These are phyloP conservation scores for Syzygium aromaticum DNA, from an alignment of 345 rosid species.

Conservation along the genomic window DNA sequence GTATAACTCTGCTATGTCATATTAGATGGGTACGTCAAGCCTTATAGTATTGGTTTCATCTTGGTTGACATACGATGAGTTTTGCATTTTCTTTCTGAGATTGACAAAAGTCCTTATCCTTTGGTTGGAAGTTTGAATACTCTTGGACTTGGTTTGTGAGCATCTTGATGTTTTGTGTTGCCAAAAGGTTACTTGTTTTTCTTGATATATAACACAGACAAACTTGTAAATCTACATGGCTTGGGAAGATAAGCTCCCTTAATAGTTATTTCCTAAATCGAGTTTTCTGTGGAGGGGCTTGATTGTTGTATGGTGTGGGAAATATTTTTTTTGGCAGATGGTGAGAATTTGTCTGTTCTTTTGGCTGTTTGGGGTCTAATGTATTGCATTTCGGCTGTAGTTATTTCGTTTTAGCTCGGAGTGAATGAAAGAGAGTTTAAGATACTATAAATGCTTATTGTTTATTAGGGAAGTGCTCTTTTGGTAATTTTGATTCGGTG, in stretches of 20 bases:
- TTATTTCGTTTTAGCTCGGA: background rate
- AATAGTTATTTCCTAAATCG: background rate
- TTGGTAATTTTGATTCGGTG: background rate
- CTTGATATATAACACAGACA: background rate
- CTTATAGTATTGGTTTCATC: background rate
- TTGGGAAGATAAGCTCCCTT: background rate
- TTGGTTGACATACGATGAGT: background rate
- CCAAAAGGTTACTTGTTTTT: background rate
- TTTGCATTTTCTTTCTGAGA: background rate
- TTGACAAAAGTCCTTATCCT: background rate
- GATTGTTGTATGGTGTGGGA: background rate
- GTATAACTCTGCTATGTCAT: background rate
- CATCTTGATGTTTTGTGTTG: background rate
- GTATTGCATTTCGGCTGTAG: background rate
- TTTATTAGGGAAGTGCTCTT: background rate
- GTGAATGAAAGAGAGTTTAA: background rate
- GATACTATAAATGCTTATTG: background rate
- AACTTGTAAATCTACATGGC: background rate
- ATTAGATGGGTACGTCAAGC: background rate
- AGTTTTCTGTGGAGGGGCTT: background rate
- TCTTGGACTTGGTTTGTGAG: background rate
- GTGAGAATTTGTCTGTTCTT: background rate
- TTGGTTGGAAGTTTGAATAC: background rate
- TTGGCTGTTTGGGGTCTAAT: background rate
- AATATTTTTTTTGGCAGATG: background rate